Evolutionary conservation across 768 basidiomycete genomes (phyloP).

Genomic region (Lentinula guzmanii): DNA sequence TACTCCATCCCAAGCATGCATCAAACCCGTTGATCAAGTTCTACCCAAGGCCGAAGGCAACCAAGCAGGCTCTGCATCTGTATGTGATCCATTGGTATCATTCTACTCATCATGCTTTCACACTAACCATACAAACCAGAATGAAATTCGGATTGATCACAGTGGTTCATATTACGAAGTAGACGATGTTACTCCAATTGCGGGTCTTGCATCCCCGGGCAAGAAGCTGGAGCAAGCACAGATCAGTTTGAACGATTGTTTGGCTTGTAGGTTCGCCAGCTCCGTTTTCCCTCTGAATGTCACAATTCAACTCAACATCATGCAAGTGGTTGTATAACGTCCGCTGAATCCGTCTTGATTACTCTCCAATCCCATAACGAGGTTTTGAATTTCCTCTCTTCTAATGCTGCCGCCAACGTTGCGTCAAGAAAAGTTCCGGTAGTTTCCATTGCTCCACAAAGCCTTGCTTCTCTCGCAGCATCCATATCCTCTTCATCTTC

Average conservation of each 20-base stretch:
- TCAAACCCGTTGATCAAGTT: slow-evolving; percentile 76
- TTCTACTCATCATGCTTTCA: background rate
- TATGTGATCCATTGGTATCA: slow-evolving; percentile 14
- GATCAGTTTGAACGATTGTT: slow-evolving; percentile 94
- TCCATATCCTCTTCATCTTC: slow-evolving; percentile 42
- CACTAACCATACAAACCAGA: slow-evolving; percentile 39
- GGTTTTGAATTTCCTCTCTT: slow-evolving; percentile 71
- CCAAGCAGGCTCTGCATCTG: slow-evolving; percentile 30
- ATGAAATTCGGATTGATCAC: slow-evolving; percentile 87
- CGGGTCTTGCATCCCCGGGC: slow-evolving; percentile 13
- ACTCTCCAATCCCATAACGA: slow-evolving; percentile 93
- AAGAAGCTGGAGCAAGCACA: slow-evolving; percentile 88
- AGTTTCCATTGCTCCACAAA: slow-evolving; percentile 87
- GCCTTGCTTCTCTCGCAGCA: slow-evolving; percentile 75
- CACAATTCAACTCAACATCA: background rate
- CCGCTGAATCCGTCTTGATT: slow-evolving; percentile 95
- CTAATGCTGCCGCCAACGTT: slow-evolving; percentile 37
- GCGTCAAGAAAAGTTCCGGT: slow-evolving; percentile 54
- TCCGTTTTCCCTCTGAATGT: background rate
- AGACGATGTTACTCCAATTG: slow-evolving; percentile 10
- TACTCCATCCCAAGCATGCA: slow-evolving; percentile 93
- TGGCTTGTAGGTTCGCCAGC: slow-evolving; percentile 85
- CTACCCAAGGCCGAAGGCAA: slow-evolving; percentile 22
- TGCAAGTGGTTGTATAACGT: slow-evolving; percentile 92
- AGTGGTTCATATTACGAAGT: slow-evolving; percentile 88